Conservation (phyloP, 768 basidiomycete species). For the Hericium coralloides region DNA sequence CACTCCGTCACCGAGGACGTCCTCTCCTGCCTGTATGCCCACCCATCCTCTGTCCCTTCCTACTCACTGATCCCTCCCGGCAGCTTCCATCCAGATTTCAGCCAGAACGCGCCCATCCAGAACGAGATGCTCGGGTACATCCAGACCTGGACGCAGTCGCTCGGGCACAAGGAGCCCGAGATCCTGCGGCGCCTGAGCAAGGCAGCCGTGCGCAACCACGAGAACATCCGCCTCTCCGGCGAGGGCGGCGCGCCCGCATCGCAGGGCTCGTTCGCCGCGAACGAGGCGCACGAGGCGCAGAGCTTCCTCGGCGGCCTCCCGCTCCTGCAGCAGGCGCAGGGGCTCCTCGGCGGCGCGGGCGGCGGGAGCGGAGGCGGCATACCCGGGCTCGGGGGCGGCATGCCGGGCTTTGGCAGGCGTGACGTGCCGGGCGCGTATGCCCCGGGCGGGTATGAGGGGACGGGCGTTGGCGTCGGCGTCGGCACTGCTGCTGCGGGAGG, state of each 20-base stretch:
- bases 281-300: constrained; percentile 41
- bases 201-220: constrained; percentile 59
- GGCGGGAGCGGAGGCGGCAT: constrained; percentile 12
- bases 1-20: constrained; percentile 51
- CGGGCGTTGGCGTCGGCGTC: neutral
- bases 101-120: constrained; percentile 54
- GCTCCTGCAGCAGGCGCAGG: constrained; percentile 34
- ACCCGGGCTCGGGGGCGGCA: too few species aligned
- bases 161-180: constrained; percentile 38
- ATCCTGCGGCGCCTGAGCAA: constrained; percentile 52
- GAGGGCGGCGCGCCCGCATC: constrained; percentile 39
- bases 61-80: neutral
- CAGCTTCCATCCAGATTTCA: constrained; percentile 83
- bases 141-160: constrained; percentile 47
- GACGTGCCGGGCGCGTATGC: neutral
- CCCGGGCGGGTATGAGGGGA: neutral
- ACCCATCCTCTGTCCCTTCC: neutral
- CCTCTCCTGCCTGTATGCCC: constrained; percentile 53
- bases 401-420: constrained; percentile 1
- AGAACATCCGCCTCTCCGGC: constrained; percentile 54
- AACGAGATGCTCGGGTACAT: constrained; percentile 68
- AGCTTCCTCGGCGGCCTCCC: constrained; percentile 40
- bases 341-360: constrained; percentile 23
- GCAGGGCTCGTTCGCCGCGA: constrained; percentile 40
- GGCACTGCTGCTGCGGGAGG: neutral